phyloP scores from a whole-genome alignment of 2,329 filamentous ascomycete genomes.

The Talaromyces pinophilus region DNA sequence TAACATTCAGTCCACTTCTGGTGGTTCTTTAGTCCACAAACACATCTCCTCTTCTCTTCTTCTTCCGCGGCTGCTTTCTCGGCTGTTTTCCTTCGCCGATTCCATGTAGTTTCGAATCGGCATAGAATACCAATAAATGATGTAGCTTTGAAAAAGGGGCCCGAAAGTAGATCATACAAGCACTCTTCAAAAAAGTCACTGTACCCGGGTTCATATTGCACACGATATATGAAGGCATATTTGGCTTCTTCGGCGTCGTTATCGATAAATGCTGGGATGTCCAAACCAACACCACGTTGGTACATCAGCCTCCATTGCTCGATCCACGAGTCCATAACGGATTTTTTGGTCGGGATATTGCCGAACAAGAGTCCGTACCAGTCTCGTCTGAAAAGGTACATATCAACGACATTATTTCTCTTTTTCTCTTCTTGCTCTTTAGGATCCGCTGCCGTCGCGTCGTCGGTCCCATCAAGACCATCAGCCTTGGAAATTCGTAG shows the following conservation, averaged over 20 bases:
- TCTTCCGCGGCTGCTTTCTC: too few relatives aligned
- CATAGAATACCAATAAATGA: too few relatives aligned
- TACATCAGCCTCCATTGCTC: neutral
- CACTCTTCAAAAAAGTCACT: too few relatives aligned
- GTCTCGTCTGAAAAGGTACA: neutral
- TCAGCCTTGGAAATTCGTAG: too few relatives aligned
- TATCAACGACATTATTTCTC: neutral
- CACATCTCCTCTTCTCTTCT: neutral
- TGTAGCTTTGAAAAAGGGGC: too few relatives aligned
- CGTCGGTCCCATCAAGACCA: too few relatives aligned
- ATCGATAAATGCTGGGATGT: neutral
- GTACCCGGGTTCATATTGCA: too few relatives aligned
- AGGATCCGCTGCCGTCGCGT: too few relatives aligned
- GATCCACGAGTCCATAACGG: neutral
- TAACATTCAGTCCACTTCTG: neutral
- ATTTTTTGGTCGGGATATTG: neutral
- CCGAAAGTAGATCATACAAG: too few relatives aligned
- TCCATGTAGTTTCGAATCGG: too few relatives aligned
- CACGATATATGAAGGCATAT: neutral
- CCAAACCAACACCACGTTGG: neutral
- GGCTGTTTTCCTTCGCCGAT: too few relatives aligned
- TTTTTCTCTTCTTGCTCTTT: too few relatives aligned
- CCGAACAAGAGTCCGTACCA: neutral
- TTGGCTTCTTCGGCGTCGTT: neutral
- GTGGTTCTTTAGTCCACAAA: neutral